Evolutionary conservation across 2,329 filamentous ascomycete genomes (phyloP).

Genomic region (Fusarium sp.): DNA sequence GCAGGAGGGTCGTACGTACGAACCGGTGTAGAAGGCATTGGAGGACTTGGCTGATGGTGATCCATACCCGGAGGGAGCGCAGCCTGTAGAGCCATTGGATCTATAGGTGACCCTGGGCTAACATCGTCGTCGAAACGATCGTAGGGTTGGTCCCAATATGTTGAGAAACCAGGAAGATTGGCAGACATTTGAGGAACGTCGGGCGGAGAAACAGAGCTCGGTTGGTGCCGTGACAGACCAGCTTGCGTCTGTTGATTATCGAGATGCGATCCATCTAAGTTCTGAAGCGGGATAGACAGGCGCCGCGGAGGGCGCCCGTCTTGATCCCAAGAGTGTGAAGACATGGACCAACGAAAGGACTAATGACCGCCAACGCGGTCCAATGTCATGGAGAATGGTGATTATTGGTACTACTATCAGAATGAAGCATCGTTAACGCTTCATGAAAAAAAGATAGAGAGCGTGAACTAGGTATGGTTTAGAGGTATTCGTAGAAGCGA

Average conservation of each 20-base stretch:
- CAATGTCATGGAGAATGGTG: conserved; percentile 31
- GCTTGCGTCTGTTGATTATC: conserved; percentile 15
- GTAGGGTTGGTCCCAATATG: conserved; percentile 64
- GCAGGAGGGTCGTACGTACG: conserved; percentile 45
- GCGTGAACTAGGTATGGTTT: conserved; percentile 19
- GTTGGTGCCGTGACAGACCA: conserved; percentile 18
- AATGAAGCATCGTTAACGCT: conserved; percentile 36
- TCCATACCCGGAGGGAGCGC: conserved; percentile 64
- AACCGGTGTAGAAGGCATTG: conserved; percentile 37
- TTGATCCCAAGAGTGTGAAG: conserved; percentile 42
- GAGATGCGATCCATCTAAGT: conserved; percentile 54
- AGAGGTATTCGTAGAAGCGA: conserved; percentile 14
- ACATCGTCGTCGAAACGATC: conserved; percentile 49
- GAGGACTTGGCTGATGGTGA: conserved; percentile 34
- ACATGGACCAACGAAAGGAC: conserved; percentile 42
- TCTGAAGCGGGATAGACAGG: conserved; percentile 76
- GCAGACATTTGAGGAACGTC: conserved; percentile 38
- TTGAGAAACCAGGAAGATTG: conserved; percentile 57
- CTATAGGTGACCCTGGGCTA: conserved; percentile 61
- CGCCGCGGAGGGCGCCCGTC: conserved; percentile 41
- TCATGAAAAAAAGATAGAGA: not conserved
- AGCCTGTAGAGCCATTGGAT: conserved; percentile 62
- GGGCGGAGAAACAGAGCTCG: conserved; percentile 7
- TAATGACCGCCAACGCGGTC: conserved; percentile 36
- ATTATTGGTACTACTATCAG: conserved; percentile 6